Evolutionary conservation across 1,139 yeast genomes (phyloP).

Genomic region (Ogataea hybrid): DNA sequence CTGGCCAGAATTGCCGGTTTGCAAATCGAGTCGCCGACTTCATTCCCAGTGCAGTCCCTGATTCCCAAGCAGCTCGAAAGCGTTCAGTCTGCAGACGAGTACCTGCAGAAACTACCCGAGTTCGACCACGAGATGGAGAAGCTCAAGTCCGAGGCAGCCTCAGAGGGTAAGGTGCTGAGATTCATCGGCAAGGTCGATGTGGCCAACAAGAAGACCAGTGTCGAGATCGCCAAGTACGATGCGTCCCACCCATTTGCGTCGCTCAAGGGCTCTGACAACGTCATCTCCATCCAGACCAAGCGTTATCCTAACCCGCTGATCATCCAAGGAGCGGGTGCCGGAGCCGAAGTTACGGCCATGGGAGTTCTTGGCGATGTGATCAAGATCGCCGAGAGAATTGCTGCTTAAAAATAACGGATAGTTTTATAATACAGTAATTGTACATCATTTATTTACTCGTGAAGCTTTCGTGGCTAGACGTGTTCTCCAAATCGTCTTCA

Average conservation of each 20-base stretch:
- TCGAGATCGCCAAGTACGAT: slow-evolving; percentile 83
- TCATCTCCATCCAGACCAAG: slow-evolving; percentile 84
- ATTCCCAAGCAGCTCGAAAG: slow-evolving; percentile 86
- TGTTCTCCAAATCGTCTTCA: slow-evolving; percentile 12
- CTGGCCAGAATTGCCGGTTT: slow-evolving; percentile 91
- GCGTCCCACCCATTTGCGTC: slow-evolving; percentile 94
- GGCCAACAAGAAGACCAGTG: slow-evolving; percentile 63
- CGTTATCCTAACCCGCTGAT: slow-evolving; percentile 92
- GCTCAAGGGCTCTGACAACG: slow-evolving; percentile 93
- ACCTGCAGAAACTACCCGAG: slow-evolving; percentile 73
- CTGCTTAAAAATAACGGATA: slow-evolving; percentile 26
- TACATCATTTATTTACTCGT: slow-evolving; percentile 1
- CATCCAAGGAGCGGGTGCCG: slow-evolving; percentile 99
- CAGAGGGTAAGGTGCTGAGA: slow-evolving; percentile 83
- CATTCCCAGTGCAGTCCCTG: slow-evolving; percentile 94
- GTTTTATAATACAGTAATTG: not conserved
- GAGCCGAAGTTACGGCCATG: slow-evolving; percentile 98
- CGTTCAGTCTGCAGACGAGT: slow-evolving; percentile 71
- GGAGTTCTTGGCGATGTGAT: slow-evolving; percentile 94
- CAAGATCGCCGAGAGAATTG: slow-evolving; percentile 85
- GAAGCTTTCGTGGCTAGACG: not conserved
- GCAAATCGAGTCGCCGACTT: slow-evolving; percentile 81
- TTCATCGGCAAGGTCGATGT: slow-evolving; percentile 91
- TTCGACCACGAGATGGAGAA: slow-evolving; percentile 78
- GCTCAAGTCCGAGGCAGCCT: slow-evolving; percentile 76